Evolutionary conservation across 2,329 filamentous ascomycete genomes (phyloP).

Genomic region (Stachybotrys chartarum): DNA sequence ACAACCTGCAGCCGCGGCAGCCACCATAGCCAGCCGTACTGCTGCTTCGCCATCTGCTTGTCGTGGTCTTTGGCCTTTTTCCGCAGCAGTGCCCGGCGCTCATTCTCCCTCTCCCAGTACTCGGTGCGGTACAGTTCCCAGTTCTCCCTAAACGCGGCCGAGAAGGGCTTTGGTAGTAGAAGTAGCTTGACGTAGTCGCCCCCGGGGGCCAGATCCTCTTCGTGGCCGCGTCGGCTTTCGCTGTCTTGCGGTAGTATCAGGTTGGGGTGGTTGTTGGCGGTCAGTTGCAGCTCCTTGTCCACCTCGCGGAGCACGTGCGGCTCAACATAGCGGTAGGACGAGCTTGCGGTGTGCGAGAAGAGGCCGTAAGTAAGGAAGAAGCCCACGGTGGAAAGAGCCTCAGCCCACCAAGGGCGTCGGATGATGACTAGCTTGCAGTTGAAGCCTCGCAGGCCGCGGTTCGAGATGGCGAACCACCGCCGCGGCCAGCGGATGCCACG

Average conservation of each 20-base stretch:
- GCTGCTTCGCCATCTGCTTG: constrained; percentile 57
- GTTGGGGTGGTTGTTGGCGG: constrained; percentile 31
- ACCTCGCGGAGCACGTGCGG: constrained; percentile 51
- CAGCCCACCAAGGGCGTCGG: constrained; percentile 73
- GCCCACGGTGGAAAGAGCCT: constrained; percentile 62
- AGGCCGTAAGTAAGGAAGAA: constrained; percentile 74
- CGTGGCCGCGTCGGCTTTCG: constrained; percentile 61
- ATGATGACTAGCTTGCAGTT: constrained; percentile 95
- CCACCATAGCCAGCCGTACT: constrained; percentile 80
- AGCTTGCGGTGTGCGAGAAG: constrained; percentile 61
- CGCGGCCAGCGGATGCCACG: constrained; percentile 90
- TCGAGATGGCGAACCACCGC: constrained; percentile 82
- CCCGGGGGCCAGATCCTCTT: constrained; percentile 84
- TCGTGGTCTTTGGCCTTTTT: constrained; percentile 63
- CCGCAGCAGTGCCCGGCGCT: constrained; percentile 69
- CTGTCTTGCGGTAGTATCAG: constrained; percentile 40
- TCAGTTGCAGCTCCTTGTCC: constrained; percentile 49
- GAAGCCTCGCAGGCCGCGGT: constrained; percentile 82
- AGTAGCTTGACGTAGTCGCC: constrained; percentile 90
- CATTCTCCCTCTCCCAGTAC: constrained; percentile 97
- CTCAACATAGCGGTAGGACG: constrained; percentile 72
- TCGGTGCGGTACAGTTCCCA: constrained; percentile 93
- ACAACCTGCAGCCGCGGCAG: constrained; percentile 54
- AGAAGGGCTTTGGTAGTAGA: constrained; percentile 89
- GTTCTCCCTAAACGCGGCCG: constrained; percentile 87